Percentiles rank a stretch among this genome's conserved stretches.
Conservation (phyloP, 345 rosid genomes). For the Citropsis articulata region DNA sequence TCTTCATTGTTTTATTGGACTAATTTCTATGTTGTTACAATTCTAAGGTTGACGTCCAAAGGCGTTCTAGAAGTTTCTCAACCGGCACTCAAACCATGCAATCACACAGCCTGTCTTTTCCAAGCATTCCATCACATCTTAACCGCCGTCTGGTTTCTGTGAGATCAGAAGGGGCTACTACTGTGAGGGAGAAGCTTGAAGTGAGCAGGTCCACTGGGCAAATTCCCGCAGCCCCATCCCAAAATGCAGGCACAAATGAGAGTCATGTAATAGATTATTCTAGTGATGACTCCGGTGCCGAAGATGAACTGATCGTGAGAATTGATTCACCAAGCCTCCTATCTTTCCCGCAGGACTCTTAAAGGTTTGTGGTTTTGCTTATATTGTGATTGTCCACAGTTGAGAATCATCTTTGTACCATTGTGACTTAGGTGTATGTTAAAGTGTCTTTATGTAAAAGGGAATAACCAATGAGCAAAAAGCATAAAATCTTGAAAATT, state of each 20-base stretch:
- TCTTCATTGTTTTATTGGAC: conserved; percentile 10
- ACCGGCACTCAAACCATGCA: conserved; percentile 28
- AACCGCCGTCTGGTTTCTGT: conserved; percentile 35
- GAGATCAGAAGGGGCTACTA: conserved; percentile 56
- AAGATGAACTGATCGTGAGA: conserved; percentile 56
- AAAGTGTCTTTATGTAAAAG: background rate
- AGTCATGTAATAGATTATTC: conserved; percentile 26
- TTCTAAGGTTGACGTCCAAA: conserved; percentile 46
- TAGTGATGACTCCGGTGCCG: conserved; percentile 59
- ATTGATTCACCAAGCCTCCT: conserved; percentile 82
- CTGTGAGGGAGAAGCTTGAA: conserved; percentile 30
- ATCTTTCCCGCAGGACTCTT: conserved; percentile 48
- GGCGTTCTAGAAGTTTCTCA: conserved; percentile 37
- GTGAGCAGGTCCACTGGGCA: conserved; percentile 13
- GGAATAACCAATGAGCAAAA: background rate
- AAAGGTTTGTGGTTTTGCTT: conserved; percentile 1
- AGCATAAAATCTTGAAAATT: background rate
- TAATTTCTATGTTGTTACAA: conserved; percentile 1
- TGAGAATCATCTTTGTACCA: background rate
- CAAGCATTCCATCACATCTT: conserved; percentile 29
- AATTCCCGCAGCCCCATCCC: conserved; percentile 11
- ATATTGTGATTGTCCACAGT: background rate
- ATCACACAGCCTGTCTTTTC: conserved; percentile 36
- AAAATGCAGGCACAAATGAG: conserved; percentile 13
- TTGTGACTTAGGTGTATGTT: background rate